Evolutionary conservation across 768 basidiomycete species (phyloP).

Genomic region (Austroboletus eburneus): DNA sequence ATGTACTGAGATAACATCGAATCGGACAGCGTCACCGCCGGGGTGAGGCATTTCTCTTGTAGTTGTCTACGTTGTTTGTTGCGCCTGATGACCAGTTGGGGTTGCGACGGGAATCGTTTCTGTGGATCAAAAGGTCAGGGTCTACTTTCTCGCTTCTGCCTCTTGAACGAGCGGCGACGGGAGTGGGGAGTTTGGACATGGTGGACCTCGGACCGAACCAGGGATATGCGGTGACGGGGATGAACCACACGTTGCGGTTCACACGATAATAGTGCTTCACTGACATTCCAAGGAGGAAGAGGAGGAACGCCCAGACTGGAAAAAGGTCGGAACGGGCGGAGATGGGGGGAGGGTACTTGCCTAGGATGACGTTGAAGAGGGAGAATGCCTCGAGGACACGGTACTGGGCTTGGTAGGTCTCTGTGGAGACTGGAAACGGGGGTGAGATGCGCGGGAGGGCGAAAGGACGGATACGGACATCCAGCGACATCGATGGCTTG

Average conservation of each 20-base stretch:
- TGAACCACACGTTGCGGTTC: constrained; percentile 57
- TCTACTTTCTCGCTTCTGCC: constrained; percentile 32
- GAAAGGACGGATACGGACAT: constrained; percentile 45
- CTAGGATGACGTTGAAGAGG: constrained; percentile 67
- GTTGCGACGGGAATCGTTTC: constrained; percentile 15
- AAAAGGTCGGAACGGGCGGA: constrained; percentile 7
- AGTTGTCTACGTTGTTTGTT: constrained; percentile 34
- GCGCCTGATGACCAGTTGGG: constrained; percentile 17
- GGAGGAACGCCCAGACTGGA: constrained; percentile 47
- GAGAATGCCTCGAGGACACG: constrained; percentile 78
- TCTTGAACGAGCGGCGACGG: constrained; percentile 36
- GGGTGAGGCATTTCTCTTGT: constrained; percentile 40
- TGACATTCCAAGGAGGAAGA: constrained; percentile 42
- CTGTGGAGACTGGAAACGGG: constrained; percentile 60
- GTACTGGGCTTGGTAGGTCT: constrained; percentile 87
- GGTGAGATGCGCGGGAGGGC: constrained; percentile 5
- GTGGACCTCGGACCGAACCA: constrained; percentile 54
- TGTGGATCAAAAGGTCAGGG: constrained; percentile 19
- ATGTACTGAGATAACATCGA: constrained; percentile 5
- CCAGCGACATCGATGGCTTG: constrained; percentile 56
- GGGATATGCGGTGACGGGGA: constrained; percentile 64
- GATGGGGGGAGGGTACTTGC: constrained; percentile 38
- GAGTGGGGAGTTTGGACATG: constrained; percentile 39
- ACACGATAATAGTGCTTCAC: constrained; percentile 42
- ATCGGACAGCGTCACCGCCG: constrained; percentile 35